Evolutionary conservation across 352 stramenopile genomes (phyloP), one percentile per base, ranked within the genome.

Genomic region (Pythium apleroticum): DNA sequence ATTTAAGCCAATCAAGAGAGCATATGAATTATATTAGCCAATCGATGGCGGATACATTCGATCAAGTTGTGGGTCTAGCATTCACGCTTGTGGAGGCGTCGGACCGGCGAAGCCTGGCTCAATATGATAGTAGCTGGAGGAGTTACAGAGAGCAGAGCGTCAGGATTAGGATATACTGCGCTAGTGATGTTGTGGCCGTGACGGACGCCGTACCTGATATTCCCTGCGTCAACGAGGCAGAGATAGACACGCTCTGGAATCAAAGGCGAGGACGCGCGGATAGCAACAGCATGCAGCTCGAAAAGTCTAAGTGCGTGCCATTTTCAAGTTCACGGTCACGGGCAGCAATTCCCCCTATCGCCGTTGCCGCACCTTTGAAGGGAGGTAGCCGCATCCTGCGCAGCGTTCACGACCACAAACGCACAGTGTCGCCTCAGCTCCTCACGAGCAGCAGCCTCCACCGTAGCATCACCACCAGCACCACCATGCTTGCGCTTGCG

Each of bases 201-300:
- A n/a, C n/a, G n/a, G n/a, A n/a, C n/a, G n/a, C n/a, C 41, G 41
- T 25, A 48, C 41, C 41, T 48, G 5, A 48, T 48, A 48, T 48
- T 48, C 7, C 19, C 17, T 5, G 41, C 41, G 41, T 48, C 41
- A 19, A 25, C n/a, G 41, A 48, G 41, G n/a, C 17, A 48, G 1
- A 48, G n/a, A 11, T 48, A 48, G 41, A 48, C 41, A 15, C 6
- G 17, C 41, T 48, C 41, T 3, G 41, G 41, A 24, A 4, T 25
- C 2, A 8, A 5, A 15, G 41, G 17, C 5, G 41, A 48, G 4
- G 1, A 48, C 17, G 5, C 19, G 4, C 19, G 41, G 6, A 25
- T 25, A 25, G 41, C 41, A 48, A 19, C 41, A 1, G 17, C n/a
- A 48, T 48, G 41, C 1, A 48, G 41, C 41, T 48, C 19, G 19